These are phyloP conservation scores for Neurospora terricola DNA, from an alignment of 495 filamentous ascomycete genomes.

Conservation along the genomic window DNA sequence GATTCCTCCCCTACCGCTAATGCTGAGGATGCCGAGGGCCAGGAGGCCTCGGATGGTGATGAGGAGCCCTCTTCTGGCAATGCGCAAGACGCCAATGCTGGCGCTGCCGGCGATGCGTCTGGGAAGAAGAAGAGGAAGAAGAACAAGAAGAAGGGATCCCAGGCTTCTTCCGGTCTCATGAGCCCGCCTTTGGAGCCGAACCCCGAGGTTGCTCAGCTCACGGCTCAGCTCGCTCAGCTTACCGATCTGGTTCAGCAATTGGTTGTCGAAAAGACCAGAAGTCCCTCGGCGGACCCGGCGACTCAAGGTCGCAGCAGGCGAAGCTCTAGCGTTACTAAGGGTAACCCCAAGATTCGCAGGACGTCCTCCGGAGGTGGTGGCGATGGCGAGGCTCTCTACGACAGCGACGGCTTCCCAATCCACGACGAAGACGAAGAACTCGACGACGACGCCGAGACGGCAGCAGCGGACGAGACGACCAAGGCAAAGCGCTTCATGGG, in stretches of 20 bases:
- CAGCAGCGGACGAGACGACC: background rate
- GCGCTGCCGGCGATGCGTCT: background rate
- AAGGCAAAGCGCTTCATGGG: background rate
- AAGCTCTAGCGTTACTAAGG: background rate
- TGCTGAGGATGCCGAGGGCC: background rate
- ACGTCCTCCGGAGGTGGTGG: background rate
- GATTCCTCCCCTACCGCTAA: background rate
- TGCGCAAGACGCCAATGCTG: background rate
- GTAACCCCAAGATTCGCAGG: background rate
- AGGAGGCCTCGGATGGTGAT: background rate
- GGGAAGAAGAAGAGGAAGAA: constrained; percentile 7
- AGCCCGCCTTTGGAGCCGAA: background rate
- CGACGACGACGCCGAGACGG: background rate
- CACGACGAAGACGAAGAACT: background rate
- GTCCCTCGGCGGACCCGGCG: background rate
- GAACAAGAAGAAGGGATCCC: constrained; percentile 4
- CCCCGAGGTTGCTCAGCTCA: background rate
- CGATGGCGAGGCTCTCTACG: background rate
- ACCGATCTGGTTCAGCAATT: background rate
- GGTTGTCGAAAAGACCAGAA: background rate
- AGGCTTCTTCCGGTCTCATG: background rate
- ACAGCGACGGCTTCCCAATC: background rate
- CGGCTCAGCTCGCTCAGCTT: background rate
- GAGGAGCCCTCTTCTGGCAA: background rate
- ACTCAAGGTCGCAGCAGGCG: background rate